Evolutionary conservation across 163 green algal genomes (phyloP).

Genomic region (Scenedesmus sp.): DNA sequence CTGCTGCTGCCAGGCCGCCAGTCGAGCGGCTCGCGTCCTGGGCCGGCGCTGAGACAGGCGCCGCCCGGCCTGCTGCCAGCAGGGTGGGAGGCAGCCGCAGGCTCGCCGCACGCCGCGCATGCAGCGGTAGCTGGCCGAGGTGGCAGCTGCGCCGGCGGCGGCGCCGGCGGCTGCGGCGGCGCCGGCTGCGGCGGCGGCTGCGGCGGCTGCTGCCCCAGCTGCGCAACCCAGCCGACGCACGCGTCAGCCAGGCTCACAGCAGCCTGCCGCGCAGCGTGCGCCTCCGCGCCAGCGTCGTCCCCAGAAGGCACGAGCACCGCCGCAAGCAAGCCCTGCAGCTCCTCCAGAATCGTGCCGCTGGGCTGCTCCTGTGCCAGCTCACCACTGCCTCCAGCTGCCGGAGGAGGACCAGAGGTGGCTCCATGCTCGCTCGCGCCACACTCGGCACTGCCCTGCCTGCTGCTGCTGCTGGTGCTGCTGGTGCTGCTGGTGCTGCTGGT

Average conservation of each 20-base stretch:
- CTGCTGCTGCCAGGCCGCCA: background rate
- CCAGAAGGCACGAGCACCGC: background rate
- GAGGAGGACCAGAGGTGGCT: background rate
- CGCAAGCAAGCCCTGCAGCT: slow-evolving; percentile 3
- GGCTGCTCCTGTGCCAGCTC: slow-evolving; percentile 1
- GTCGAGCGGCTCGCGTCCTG: background rate
- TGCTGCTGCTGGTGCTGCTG: background rate
- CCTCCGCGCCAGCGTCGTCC: slow-evolving; percentile 14
- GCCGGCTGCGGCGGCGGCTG: background rate
- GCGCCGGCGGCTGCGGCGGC: background rate
- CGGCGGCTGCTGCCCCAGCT: slow-evolving; percentile 5
- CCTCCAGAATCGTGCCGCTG: background rate
- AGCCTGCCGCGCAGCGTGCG: background rate
- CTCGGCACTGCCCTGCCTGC: background rate
- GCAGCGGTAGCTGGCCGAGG: background rate
- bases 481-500: background rate
- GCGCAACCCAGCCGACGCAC: background rate
- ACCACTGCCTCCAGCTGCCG: background rate
- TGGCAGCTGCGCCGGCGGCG: background rate
- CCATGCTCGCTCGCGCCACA: background rate
- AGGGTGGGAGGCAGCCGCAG: background rate
- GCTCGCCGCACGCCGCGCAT: background rate
- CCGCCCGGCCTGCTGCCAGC: background rate
- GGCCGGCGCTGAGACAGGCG: no score
- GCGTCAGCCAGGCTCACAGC: slow-evolving; percentile 10